Percentiles rank a stretch among this genome's conserved stretches.
phyloP scores from a whole-genome alignment of 2,329 filamentous ascomycete genomes.

The Zymoseptoria brevis region DNA sequence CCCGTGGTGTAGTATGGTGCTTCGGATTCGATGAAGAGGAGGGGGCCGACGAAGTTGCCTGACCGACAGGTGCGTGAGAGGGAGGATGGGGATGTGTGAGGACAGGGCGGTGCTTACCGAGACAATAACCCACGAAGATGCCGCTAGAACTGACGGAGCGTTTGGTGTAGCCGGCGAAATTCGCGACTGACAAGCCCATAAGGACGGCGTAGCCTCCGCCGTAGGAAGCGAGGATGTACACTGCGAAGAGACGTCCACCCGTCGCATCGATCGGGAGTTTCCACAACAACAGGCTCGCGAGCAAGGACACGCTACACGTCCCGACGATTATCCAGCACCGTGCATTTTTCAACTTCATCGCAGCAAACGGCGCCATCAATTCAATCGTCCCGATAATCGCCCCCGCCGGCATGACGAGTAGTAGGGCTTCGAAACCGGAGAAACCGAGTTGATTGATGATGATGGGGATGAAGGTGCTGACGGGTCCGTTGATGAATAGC shows the following conservation, averaged over 20 bases:
- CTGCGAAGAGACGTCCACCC: conserved; percentile 43
- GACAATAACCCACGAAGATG: conserved; percentile 45
- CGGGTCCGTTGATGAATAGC: conserved; percentile 40
- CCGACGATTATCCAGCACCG: conserved; percentile 35
- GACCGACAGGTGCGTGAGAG: too few species aligned
- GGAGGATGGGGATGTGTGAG: too few species aligned
- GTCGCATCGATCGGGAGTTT: conserved; percentile 34
- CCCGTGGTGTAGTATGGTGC: conserved; percentile 35
- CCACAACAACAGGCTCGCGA: conserved; percentile 39
- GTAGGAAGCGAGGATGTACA: conserved; percentile 42
- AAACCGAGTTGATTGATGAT: conserved; percentile 42
- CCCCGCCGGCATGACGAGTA: conserved; percentile 38
- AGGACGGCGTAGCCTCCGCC: conserved; percentile 44
- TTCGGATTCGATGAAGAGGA: conserved; percentile 36
- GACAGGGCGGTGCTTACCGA: conserved; percentile 28
- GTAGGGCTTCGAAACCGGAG: conserved; percentile 36
- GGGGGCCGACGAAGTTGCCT: conserved; percentile 40
- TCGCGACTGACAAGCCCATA: conserved; percentile 44
- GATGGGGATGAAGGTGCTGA: conserved; percentile 40
- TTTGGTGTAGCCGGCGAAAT: conserved; percentile 48
- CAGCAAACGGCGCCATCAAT: conserved; percentile 35
- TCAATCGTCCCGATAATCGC: conserved; percentile 32
- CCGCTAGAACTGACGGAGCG: conserved; percentile 42
- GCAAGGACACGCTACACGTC: conserved; percentile 36
- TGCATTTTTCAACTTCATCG: conserved; percentile 31